Evolutionary conservation across 768 basidiomycete genomes (phyloP), one percentile per base, ranked within the genome.

Genomic region (Lenzites betulinus): DNA sequence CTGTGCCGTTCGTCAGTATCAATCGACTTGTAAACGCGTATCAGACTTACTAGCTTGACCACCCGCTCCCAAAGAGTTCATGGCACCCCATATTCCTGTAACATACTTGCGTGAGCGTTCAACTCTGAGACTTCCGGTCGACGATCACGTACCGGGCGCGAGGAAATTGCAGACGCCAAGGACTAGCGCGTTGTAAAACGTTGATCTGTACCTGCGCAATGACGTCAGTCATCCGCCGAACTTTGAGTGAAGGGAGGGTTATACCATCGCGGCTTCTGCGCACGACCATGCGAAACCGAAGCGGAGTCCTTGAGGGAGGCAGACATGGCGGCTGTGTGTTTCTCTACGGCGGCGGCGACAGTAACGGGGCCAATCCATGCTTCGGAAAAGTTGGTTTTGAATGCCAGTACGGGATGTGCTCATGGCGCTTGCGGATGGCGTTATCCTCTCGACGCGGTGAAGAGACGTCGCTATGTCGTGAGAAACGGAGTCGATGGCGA

Each of bases 181-280:
- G 39, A 58, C 46, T 47, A 58, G 42, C 56, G 56, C 56, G 50
- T 58, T 58, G 28, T 58, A 58, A 25, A 58, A 58, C 39, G 56
- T 58, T 13, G 56, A 50, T 43, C 48, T 50, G 30, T 58, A 58
- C 56, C 56, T 58, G 48, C 30, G 23, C 1, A 20, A 1, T 26
- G 11, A 22, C 16, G 5, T 58, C 48, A 58, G 41, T 13, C 38
- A 1, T 2, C 2, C n/a, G n/a, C 13, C 20, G 13, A 23, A 25
- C 20, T 22, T 20, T 4, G 5, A 38, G 16, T 12, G 15, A 33
- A 26, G 8, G 5, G 7, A 42, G 26, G 26, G 23, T 30, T 47
- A 16, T 41, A 58, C 56, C 56, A 58, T 42, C 48, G 38, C 26
- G 56, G 56, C 56, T 58, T 58, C 56, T 35, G 44, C 7, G 38